Evolutionary conservation across 352 stramenopile species (phyloP).

Genomic region (Globisporangium solare): DNA sequence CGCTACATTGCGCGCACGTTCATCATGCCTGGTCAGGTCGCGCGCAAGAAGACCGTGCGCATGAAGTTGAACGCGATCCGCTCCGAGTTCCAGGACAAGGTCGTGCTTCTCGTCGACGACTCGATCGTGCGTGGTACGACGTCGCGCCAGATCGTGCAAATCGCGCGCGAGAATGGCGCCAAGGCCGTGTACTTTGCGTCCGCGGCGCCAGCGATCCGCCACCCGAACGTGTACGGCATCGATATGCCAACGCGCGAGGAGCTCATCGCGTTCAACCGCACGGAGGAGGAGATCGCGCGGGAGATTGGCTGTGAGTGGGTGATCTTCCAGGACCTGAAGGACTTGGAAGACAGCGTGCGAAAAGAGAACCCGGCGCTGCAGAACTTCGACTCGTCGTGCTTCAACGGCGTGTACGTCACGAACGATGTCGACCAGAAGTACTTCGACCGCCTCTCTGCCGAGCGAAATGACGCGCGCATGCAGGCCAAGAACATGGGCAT

Average conservation of each 20-base stretch:
- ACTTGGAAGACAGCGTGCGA: conserved; percentile 88
- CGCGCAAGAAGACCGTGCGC: conserved; percentile 95
- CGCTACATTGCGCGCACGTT: conserved; percentile 99
- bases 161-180: conserved; percentile 97
- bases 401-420: conserved; percentile 96
- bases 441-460: conserved; percentile 74
- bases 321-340: conserved; percentile 90
- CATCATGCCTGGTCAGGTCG: conserved; percentile 98
- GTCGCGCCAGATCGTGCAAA: conserved; percentile 97
- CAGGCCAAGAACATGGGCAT: conserved; percentile 82
- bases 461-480: conserved; percentile 81
- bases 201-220: conserved; percentile 95
- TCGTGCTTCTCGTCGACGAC: conserved; percentile 99
- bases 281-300: conserved; percentile 92
- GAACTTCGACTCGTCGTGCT: conserved; percentile 96
- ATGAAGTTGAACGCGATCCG: conserved; percentile 99
- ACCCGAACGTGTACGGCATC: conserved; percentile 99
- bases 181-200: conserved; percentile 96
- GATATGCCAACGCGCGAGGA: conserved; percentile 98
- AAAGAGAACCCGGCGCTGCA: conserved; percentile 66
- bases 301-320: conserved; percentile 96
- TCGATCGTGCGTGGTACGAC: conserved; percentile 99
- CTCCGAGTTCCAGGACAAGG: conserved; percentile 90
- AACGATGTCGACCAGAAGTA: conserved; percentile 87
- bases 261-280: conserved; percentile 95